Conservation (phyloP, 225 moss, liverwort and hornwort genomes). For the Pseudisothecium myosuroides region DNA sequence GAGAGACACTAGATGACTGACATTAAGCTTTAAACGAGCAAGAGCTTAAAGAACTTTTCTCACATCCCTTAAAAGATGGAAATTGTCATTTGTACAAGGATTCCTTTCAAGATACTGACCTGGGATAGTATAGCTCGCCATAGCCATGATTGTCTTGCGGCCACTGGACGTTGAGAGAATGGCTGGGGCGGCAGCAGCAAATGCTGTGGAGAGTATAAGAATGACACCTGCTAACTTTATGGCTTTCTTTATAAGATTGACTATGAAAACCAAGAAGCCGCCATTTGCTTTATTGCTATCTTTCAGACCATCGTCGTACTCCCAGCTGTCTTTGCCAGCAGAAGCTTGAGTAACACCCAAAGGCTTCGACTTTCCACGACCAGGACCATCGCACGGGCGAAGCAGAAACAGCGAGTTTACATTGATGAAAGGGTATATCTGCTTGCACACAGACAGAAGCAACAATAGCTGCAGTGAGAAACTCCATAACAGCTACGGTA, state of each 20-base stretch:
- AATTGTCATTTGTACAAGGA: neutral
- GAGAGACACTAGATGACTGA: neutral
- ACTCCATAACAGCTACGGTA: neutral
- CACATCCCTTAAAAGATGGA: neutral
- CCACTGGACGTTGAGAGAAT: constrained; percentile 62
- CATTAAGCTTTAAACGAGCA: neutral
- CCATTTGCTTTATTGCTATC: neutral
- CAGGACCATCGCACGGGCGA: neutral
- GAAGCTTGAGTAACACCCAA: constrained; percentile 15
- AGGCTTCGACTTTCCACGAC: neutral
- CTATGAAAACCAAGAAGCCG: constrained; percentile 7
- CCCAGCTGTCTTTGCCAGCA: constrained; percentile 1
- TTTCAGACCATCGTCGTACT: neutral
- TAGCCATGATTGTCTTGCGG: constrained; percentile 28
- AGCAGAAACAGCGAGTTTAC: constrained; percentile 10
- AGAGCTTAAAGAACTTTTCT: neutral
- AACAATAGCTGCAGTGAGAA: neutral
- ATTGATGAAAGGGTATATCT: constrained; percentile 23
- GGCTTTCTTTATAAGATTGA: constrained; percentile 32
- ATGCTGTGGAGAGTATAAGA: constrained; percentile 38
- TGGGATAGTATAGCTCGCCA: constrained; percentile 76
- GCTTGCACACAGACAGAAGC: neutral
- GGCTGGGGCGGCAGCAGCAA: constrained; percentile 51
- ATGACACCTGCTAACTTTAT: constrained; percentile 46
- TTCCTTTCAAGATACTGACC: constrained; percentile 18